Conservation (phyloP, 1,284 basidiomycete species). For the Rhodotorula sp. region DNA sequence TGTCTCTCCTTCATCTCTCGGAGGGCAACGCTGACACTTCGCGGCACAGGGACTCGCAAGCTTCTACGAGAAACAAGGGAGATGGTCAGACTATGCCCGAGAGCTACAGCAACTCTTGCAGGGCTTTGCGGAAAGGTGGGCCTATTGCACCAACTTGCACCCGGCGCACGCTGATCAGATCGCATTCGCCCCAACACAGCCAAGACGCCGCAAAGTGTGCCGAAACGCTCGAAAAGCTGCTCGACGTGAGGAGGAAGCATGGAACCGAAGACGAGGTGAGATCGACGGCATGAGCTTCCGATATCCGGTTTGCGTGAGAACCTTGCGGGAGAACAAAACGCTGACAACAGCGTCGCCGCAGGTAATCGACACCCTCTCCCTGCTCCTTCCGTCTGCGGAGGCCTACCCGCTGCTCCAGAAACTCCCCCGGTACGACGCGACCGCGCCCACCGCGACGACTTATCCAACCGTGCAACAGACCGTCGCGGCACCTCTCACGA, state of each 20-base stretch:
- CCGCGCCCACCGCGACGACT: constrained; percentile 61
- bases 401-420: constrained; percentile 64
- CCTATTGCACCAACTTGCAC: background rate
- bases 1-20: background rate
- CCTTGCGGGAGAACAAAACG: background rate
- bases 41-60: constrained; percentile 48
- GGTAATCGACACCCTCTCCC: constrained; percentile 66
- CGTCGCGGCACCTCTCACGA: constrained; percentile 66
- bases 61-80: constrained; percentile 48
- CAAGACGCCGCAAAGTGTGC: constrained; percentile 76
- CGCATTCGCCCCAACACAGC: constrained; percentile 52
- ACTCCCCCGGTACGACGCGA: constrained; percentile 72
- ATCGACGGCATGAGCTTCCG: background rate
- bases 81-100: constrained; percentile 46
- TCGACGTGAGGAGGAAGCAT: constrained; percentile 64
- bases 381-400: constrained; percentile 73
- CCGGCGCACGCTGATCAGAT: too few relatives aligned
- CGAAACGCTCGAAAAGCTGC: constrained; percentile 70
- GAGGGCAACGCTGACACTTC: background rate
- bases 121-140: constrained; percentile 42
- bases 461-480: constrained; percentile 59
- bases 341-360: constrained; percentile 47
- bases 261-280: constrained; percentile 63
- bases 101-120: constrained; percentile 47
- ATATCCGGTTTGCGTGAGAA: too few relatives aligned